Base-by-base conservation (phyloP, 257 asterid genomes). In the Jasminum sambac region DNA sequence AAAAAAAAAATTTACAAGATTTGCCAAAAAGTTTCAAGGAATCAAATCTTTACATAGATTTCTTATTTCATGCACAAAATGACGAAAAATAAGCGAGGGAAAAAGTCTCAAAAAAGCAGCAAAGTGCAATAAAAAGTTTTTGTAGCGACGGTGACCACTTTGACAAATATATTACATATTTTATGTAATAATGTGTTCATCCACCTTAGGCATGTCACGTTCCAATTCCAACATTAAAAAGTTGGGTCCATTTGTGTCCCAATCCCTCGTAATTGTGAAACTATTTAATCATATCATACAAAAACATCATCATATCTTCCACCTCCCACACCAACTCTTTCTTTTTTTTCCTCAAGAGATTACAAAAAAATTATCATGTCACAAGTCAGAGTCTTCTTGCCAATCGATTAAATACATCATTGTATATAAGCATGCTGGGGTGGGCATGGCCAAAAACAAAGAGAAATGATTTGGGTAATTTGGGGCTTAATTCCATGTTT, bases 201-300 rank as follows among this genome's bases (percentile, higher is more conserved):
- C 79, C 76, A 75, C 67, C 75, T 57, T 36, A 59, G 55, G 67
- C 79, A 75, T 72, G 70, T 61, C 78, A 78, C 48, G 81, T 70
- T 77, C 63, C 71, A 40, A 63, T 77, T n/a, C n/a, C n/a, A n/a
- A 66, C 66, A 76, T 72, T 76, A 17, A 69, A 67, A 24, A 66
- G 55, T 52, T 62, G 84, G 83, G 82, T 65, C 85, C 80, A 80
- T 74, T 70, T 66, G 74, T 40, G 66, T 44, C 78, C 59, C 82
- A 40, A 3, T 12, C 48, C 8, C 72, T 67, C 57, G 74, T 75
- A 57, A 72, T 77, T 68, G 57, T 52, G 19, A 36, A 67, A 57
- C 68, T 70, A 72, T 77, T 72, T 65, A 66, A 57, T 66, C 25
- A 73, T 66, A 25, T 25, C 74, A 66, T 71, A 66, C 50, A 52